Evolutionary conservation across 1,284 basidiomycete genomes (phyloP), one percentile per base, ranked within the genome.

Genomic region (Macrocybe sp.): DNA sequence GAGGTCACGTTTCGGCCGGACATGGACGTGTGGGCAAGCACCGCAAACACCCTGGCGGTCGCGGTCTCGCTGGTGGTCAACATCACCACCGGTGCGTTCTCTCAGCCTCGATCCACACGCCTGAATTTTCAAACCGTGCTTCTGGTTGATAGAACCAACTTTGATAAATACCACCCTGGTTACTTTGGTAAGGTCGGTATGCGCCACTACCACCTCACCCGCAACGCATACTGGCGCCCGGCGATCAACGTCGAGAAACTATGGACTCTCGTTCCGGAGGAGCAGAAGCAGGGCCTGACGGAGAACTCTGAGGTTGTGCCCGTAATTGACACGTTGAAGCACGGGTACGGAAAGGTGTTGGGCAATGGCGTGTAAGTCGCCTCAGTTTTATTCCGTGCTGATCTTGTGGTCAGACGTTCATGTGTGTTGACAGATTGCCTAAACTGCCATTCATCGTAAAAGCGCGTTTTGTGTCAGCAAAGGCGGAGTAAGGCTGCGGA

Each of bases 121-220:
- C 29, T 34, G 7, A 5, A 10, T 31, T 31, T 42, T 3, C 41
- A 40, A 44, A 36, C 34, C 47, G 29, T 48, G 33, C 1, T 12
- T 14, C 42, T 50, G 40, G 28, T 6, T 39, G 47, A 31, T 58
- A 89, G 88, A 52, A 90, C 83, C 63, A 91, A 92, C 75, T 89
- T 92, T 64, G 89, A 92, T 72, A 92, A 91, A 76, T 96, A 90
- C 87, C 93, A 97, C 75, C 90, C 90, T 71, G 95, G 93, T 90
- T 97, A 97, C 90, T 97, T 96, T 71, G 93, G 93, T 79, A 97
- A 97, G 77, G 92, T 95, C 66, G 92, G 92, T 92, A 98, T 98
- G 95, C 85, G 96, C 65, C 87, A 89, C 75, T 99, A 89, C 92
- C 96, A 99, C 74, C 73, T 93, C 56, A 95, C 92, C 52, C 85